Percentiles rank a stretch among this genome's conserved stretches.
phyloP scores from a whole-genome alignment of 2,329 filamentous ascomycete species.

The Colletotrichum sp. region DNA sequence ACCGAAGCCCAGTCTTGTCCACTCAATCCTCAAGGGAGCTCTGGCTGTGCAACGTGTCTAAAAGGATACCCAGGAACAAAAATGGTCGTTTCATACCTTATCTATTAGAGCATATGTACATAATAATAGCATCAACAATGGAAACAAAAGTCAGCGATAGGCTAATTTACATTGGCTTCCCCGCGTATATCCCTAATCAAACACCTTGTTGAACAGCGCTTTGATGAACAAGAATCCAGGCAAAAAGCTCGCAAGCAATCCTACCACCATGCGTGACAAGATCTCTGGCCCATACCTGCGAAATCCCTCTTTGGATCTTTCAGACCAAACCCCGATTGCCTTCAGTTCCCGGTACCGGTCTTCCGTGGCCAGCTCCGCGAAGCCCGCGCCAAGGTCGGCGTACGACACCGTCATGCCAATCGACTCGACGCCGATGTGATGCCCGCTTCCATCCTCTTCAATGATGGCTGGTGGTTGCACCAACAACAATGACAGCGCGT shows the following conservation, averaged over 20 bases:
- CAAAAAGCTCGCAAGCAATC: conserved; percentile 3
- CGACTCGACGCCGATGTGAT: neutral
- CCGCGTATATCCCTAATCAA: neutral
- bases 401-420: neutral
- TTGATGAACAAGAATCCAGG: conserved; percentile 1
- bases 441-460: conserved; percentile 5
- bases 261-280: neutral
- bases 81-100: neutral
- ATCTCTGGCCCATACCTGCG: neutral
- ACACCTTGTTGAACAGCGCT: neutral
- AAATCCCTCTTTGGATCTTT: neutral
- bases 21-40: neutral
- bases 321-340: neutral
- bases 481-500: neutral
- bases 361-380: neutral
- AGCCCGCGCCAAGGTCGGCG: conserved; percentile 4
- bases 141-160: neutral
- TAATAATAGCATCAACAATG: neutral
- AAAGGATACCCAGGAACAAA: neutral
- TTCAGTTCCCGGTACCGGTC: neutral
- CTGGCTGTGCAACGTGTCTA: conserved; percentile 1
- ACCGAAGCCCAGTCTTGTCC: neutral
- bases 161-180: neutral
- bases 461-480: conserved; percentile 11
- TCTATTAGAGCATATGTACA: neutral